Conservation (phyloP, 176 grass and related monocot genomes). For the Oryza coarctata region DNA sequence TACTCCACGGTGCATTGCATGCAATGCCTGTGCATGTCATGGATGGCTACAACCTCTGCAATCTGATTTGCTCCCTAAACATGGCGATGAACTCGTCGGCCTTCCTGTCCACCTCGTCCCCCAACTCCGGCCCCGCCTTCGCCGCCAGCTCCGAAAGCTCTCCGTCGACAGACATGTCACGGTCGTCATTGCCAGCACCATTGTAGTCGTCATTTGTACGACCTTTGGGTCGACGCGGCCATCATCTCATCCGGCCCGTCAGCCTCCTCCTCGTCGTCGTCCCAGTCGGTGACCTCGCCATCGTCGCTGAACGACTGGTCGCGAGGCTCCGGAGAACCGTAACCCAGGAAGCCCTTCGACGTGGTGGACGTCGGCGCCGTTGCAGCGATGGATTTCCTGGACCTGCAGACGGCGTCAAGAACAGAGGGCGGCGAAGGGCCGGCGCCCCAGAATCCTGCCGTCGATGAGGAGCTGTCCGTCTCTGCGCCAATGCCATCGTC, state of each 20-base stretch:
- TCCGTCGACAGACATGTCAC: slow-evolving; percentile 45
- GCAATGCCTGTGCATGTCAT: background rate
- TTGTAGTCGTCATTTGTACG: background rate
- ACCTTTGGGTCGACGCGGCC: slow-evolving; percentile 27
- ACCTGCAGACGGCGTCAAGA: slow-evolving; percentile 28
- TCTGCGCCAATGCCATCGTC: slow-evolving; percentile 26
- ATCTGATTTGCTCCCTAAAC: slow-evolving; percentile 86
- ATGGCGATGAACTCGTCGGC: slow-evolving; percentile 93
- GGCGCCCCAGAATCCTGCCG: slow-evolving; percentile 20
- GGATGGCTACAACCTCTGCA: slow-evolving; percentile 49
- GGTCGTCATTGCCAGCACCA: background rate
- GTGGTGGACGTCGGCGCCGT: background rate
- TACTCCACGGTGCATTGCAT: background rate
- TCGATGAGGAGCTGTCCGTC: slow-evolving; percentile 38
- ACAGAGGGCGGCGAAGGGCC: slow-evolving; percentile 42
- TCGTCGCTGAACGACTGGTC: slow-evolving; percentile 29
- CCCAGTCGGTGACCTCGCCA: slow-evolving; percentile 36
- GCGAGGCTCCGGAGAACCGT: background rate
- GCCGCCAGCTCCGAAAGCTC: slow-evolving; percentile 44
- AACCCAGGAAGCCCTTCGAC: background rate
- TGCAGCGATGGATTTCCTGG: background rate
- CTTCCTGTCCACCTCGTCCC: slow-evolving; percentile 85
- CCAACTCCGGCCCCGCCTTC: slow-evolving; percentile 22
- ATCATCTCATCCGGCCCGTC: slow-evolving; percentile 22
- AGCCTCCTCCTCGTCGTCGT: slow-evolving; percentile 11